Evolutionary conservation across 2,329 filamentous ascomycete genomes (phyloP).

Genomic region (Fusarium piperis): DNA sequence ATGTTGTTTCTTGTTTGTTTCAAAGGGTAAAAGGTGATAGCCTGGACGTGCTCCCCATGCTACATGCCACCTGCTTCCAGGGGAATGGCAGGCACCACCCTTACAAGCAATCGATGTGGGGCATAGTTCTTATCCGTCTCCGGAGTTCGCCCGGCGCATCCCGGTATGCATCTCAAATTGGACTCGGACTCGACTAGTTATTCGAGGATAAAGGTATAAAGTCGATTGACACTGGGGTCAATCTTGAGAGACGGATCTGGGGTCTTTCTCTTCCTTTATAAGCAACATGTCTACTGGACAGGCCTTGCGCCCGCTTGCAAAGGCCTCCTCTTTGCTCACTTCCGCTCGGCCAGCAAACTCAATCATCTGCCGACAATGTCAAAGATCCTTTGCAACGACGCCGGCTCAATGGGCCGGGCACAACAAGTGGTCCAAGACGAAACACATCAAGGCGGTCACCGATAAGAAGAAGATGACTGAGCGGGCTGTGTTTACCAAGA

Average conservation of each 20-base stretch:
- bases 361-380: slow-evolving; percentile 57
- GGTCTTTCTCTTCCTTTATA: not conserved
- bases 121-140: slow-evolving; percentile 2
- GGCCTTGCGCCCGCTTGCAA: slow-evolving; percentile 26
- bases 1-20: slow-evolving; percentile 24
- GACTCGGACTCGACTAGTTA: not conserved
- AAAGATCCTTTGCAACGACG: slow-evolving; percentile 60
- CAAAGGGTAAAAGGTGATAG: slow-evolving; percentile 29
- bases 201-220: not conserved
- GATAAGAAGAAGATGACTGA: slow-evolving; percentile 82
- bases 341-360: slow-evolving; percentile 12
- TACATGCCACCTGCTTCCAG: slow-evolving; percentile 35
- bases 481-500: slow-evolving; percentile 74
- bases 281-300: slow-evolving; percentile 28
- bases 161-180: slow-evolving; percentile 3
- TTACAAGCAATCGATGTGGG: slow-evolving; percentile 25
- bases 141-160: slow-evolving; percentile 46
- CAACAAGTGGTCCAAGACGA: slow-evolving; percentile 96
- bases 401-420: slow-evolving; percentile 71
- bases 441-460: slow-evolving; percentile 89
- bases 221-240: slow-evolving; percentile 14
- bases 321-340: slow-evolving; percentile 9
- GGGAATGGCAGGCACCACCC: slow-evolving; percentile 22
- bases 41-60: slow-evolving; percentile 39
- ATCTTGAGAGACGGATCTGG: not conserved